A percentile compares a stretch with the other conserved stretches of the same genome.
phyloP scores from a whole-genome alignment of 352 stramenopile species.

The Globisporangium cylindrosporum region DNA sequence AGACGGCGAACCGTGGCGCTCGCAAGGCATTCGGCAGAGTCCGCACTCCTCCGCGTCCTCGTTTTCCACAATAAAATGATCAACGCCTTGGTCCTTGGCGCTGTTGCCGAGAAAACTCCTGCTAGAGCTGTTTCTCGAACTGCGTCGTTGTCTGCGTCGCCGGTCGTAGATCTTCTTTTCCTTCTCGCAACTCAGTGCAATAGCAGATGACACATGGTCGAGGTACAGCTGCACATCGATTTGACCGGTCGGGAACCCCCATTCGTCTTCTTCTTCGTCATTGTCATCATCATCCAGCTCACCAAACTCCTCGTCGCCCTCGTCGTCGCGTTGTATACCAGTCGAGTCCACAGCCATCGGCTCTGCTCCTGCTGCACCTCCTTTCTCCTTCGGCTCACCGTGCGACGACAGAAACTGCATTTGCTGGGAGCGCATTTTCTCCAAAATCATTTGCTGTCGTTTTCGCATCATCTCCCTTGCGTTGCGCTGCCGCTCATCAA shows the following conservation, averaged over 20 bases:
- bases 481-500: constrained; percentile 23
- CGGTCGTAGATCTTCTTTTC: constrained; percentile 30
- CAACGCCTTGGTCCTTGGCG: constrained; percentile 14
- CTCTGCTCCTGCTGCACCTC: neutral
- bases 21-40: constrained; percentile 61
- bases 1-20: constrained; percentile 30
- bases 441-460: constrained; percentile 68
- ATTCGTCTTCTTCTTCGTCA: constrained; percentile 70
- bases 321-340: constrained; percentile 20
- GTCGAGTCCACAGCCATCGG: constrained; percentile 5
- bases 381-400: constrained; percentile 19
- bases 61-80: constrained; percentile 22
- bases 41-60: constrained; percentile 48
- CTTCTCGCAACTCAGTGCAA: constrained; percentile 52
- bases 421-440: constrained; percentile 70
- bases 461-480: constrained; percentile 61
- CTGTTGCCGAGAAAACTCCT: constrained; percentile 5
- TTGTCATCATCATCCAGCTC: constrained; percentile 55
- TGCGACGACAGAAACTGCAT: constrained; percentile 66
- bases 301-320: constrained; percentile 34
- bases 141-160: constrained; percentile 33
- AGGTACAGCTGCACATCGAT: constrained; percentile 66
- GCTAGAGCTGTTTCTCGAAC: constrained; percentile 20
- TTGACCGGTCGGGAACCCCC: constrained; percentile 76
- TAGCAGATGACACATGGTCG: constrained; percentile 60